phyloP scores from a whole-genome alignment of 1,284 basidiomycete species.

The Melampsora americana region DNA sequence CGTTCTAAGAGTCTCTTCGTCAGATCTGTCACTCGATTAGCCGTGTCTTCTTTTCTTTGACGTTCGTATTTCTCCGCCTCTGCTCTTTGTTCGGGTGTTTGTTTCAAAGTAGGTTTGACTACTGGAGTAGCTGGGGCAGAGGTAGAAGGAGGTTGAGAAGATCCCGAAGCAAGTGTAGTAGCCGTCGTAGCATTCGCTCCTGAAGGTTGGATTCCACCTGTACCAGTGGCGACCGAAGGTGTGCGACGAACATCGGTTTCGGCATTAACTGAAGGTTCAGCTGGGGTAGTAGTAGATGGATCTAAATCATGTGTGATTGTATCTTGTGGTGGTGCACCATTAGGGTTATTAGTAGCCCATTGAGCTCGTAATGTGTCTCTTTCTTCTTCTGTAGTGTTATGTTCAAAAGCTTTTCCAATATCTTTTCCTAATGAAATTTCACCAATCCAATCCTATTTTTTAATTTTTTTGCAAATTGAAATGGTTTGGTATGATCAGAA shows the following conservation, averaged over 20 bases:
- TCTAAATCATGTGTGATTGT: conserved; percentile 36
- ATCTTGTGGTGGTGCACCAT: neutral
- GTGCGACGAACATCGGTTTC: neutral
- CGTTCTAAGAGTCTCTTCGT: conserved; percentile 75
- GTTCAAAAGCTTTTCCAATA: conserved; percentile 54
- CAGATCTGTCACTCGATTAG: conserved; percentile 61
- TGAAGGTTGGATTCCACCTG: conserved; percentile 24
- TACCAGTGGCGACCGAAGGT: conserved; percentile 11
- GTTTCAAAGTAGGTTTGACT: conserved; percentile 31
- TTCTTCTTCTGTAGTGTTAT: conserved; percentile 55
- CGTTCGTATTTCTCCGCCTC: conserved; percentile 66
- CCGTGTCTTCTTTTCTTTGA: conserved; percentile 59
- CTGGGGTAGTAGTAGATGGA: conserved; percentile 33
- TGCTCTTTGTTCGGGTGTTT: conserved; percentile 56
- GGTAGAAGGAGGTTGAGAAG: conserved; percentile 1
- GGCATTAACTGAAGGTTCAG: conserved; percentile 12
- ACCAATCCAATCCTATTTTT: conserved; percentile 51
- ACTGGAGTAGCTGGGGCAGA: conserved; percentile 9
- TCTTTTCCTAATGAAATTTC: conserved; percentile 54
- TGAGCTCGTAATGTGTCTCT: conserved; percentile 52
- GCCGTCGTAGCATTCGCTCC: conserved; percentile 20
- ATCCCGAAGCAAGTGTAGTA: conserved; percentile 21
- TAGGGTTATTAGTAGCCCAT: conserved; percentile 47
- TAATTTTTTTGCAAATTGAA: neutral
- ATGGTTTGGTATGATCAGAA: neutral